phyloP scores from a whole-genome alignment of 2,329 filamentous ascomycete species.

The Penicillium sp. region DNA sequence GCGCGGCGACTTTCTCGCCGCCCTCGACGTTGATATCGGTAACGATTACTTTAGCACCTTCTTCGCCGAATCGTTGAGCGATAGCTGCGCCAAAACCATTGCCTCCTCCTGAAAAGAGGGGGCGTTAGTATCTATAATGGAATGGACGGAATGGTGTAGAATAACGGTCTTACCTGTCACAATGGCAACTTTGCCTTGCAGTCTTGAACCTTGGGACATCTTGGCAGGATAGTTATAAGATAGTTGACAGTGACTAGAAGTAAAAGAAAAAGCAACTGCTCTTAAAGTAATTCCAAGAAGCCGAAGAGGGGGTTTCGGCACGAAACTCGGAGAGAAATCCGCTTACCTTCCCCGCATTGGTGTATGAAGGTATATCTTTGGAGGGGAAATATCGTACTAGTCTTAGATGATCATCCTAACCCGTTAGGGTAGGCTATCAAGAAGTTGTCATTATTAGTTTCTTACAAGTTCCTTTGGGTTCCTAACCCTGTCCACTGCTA shows the following conservation, averaged over 20 bases:
- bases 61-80: slow-evolving; percentile 38
- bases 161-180: slow-evolving; percentile 40
- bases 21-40: slow-evolving; percentile 41
- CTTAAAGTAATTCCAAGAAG: not conserved
- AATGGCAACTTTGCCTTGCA: slow-evolving; percentile 46
- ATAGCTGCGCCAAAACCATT: slow-evolving; percentile 46
- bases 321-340: slow-evolving; percentile 18
- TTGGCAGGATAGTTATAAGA: slow-evolving; percentile 1
- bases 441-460: too few relatives aligned
- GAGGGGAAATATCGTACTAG: too few relatives aligned
- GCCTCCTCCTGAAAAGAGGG: slow-evolving; percentile 31
- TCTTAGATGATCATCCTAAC: not conserved
- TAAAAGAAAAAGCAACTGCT: not conserved
- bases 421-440: not conserved
- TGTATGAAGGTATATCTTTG: not conserved
- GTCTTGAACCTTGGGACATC: slow-evolving; percentile 28
- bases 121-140: not conserved
- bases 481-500: not conserved
- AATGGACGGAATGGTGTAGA: not conserved
- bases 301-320: slow-evolving; percentile 15
- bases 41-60: slow-evolving; percentile 44
- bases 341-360: slow-evolving; percentile 17
- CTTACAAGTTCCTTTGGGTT: not conserved
- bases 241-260: not conserved
- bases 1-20: slow-evolving; percentile 32